phyloP scores from a whole-genome alignment of 1,284 basidiomycete species.

The Marasmius oreades region DNA sequence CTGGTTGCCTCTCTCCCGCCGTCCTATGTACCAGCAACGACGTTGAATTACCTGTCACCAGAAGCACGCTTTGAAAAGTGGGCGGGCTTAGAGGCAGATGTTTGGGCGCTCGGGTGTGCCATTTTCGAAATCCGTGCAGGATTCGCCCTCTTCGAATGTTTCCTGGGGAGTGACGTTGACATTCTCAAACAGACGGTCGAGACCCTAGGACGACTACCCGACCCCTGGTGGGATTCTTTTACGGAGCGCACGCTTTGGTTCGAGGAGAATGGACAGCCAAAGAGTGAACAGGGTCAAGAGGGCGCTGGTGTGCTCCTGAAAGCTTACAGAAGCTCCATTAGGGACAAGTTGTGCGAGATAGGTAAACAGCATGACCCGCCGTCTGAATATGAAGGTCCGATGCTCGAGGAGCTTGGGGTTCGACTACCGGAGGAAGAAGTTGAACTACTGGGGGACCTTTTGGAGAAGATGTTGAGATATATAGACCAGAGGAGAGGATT shows the following conservation, averaged over 20 bases:
- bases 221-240: conserved; percentile 33
- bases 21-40: conserved; percentile 26
- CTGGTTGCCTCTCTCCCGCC: conserved; percentile 18
- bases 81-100: conserved; percentile 24
- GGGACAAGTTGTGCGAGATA: conserved; percentile 26
- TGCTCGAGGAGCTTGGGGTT: conserved; percentile 28
- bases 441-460: conserved; percentile 31
- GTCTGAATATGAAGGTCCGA: conserved; percentile 22
- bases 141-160: conserved; percentile 31
- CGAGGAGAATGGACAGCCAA: conserved; percentile 29
- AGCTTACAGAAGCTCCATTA: conserved; percentile 24
- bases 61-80: conserved; percentile 29
- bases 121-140: conserved; percentile 36
- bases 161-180: conserved; percentile 23
- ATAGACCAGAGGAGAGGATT: conserved; percentile 36
- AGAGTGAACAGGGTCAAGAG: conserved; percentile 21
- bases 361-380: conserved; percentile 25
- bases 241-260: conserved; percentile 26
- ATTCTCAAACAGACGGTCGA: conserved; percentile 30
- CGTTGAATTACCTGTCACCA: conserved; percentile 28
- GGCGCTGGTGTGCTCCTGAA: conserved; percentile 18
- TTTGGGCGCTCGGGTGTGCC: conserved; percentile 34
- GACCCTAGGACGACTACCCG: conserved; percentile 31
- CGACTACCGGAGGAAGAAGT: conserved; percentile 28
- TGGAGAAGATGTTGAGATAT: conserved; percentile 36